Base-by-base conservation (phyloP, 768 basidiomycete species). In the Kondoa malvinella region DNA sequence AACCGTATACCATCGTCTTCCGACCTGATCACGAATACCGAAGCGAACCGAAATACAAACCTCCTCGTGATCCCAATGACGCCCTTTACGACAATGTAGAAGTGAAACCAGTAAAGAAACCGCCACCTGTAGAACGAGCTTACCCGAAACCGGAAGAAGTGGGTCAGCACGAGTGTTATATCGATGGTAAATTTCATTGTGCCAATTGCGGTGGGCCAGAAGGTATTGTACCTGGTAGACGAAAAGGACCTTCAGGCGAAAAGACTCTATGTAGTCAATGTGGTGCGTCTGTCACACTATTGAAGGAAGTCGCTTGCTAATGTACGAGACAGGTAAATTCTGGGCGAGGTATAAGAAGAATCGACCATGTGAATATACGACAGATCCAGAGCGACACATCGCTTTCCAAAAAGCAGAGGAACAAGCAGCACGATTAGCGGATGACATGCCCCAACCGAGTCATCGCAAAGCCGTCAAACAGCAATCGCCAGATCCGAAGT, bases 261-360 rank as follows among this genome's bases (percentile, higher is more conserved):
- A 90, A 90, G 76, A 87, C 85, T 1, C 87, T 94, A 76, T 96
- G 92, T 77, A 89, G 88, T 33, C 81, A 84, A n/a, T 95, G 92
- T 77, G 89, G 91, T 92, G 78, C 65, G 87, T 80, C 57, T 34
- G 29, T 60, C 58, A 8, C 58, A 29, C 4, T 31, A 14, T 4
- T 14, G 8, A 60, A 60, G 17, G 50, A 14, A 58, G 64, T 66
- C 56, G 62, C 21, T 31, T 67, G 29, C 65, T 64, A 1, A 3
- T 32, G 2, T n/a, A n/a, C n/a, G 15, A 58, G n/a, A 1, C 69
- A 92, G 89, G 90, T 69, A 92, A 91, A 78, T 91, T 83, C 78
- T 92, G 87, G 86, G 88, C 91, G 77, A 79, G 89, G 67, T 88
- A 90, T 80, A 81, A 88, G 66, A 80, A 87, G 66, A 87, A 88